Percentiles rank a stretch among this genome's conserved stretches.
Evolutionary conservation across 2,329 filamentous ascomycete genomes (phyloP).

Genomic region (Podosphaera aphanis): DNA sequence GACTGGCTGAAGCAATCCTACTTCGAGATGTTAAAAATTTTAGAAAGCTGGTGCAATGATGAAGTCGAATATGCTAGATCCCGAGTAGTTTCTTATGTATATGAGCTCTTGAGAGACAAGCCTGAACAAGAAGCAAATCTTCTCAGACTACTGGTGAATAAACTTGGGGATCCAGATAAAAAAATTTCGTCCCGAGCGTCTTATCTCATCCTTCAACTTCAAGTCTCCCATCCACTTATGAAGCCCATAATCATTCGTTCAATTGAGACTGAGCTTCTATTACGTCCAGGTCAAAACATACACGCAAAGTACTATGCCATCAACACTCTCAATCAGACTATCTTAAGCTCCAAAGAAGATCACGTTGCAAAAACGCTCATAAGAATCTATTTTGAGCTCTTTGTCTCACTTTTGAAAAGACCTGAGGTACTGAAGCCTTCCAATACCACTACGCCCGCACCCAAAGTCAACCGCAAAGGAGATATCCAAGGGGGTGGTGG

Average conservation of each 20-base stretch:
- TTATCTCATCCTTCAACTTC: slow-evolving; percentile 75
- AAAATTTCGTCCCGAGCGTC: slow-evolving; percentile 90
- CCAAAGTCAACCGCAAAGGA: slow-evolving; percentile 25
- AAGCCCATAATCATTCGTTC: slow-evolving; percentile 66
- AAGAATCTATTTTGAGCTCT: slow-evolving; percentile 79
- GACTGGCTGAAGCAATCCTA: slow-evolving; percentile 88
- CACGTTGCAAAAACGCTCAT: slow-evolving; percentile 58
- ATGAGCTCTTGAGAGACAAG: slow-evolving; percentile 77
- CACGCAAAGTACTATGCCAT: slow-evolving; percentile 89
- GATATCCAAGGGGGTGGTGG: slow-evolving; percentile 29
- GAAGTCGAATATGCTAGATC: slow-evolving; percentile 85
- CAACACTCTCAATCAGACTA: slow-evolving; percentile 92
- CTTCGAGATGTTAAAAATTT: slow-evolving; percentile 75
- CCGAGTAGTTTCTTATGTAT: slow-evolving; percentile 74
- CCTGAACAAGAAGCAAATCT: slow-evolving; percentile 94
- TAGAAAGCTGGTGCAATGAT: slow-evolving; percentile 84
- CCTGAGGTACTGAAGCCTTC: slow-evolving; percentile 15
- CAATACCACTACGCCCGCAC: slow-evolving; percentile 16
- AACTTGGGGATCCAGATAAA: slow-evolving; percentile 80
- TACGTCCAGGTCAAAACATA: slow-evolving; percentile 65
- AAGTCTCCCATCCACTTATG: slow-evolving; percentile 80
- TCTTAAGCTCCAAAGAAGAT: slow-evolving; percentile 66
- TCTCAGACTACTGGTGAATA: slow-evolving; percentile 77
- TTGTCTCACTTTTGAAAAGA: slow-evolving; percentile 56
- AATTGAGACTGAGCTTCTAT: slow-evolving; percentile 70